Evolutionary conservation across 2,329 filamentous ascomycete species (phyloP).

Genomic region (Cordyceps tenuipes): DNA sequence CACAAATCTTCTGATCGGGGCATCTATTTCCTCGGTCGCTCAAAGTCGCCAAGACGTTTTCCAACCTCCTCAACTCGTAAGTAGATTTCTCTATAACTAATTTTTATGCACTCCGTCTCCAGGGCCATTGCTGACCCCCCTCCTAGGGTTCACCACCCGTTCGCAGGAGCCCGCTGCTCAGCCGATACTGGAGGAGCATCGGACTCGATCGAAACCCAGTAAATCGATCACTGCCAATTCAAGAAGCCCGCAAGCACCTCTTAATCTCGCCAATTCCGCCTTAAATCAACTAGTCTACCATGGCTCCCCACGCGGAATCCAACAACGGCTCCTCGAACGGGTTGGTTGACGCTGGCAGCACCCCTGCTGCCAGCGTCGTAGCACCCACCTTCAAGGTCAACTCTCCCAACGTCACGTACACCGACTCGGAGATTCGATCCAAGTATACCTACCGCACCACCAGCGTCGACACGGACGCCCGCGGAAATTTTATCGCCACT

Average conservation of each 20-base stretch:
- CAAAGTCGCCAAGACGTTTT: constrained; percentile 84
- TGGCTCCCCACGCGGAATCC: constrained; percentile 85
- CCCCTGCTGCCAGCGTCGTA: constrained; percentile 38
- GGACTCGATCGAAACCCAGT: constrained; percentile 53
- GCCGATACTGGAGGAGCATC: constrained; percentile 76
- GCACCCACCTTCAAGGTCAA: constrained; percentile 69
- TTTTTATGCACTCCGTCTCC: background rate
- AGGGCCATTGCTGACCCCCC: background rate
- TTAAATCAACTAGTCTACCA: constrained; percentile 37
- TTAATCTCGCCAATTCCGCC: constrained; percentile 14
- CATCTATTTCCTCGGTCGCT: constrained; percentile 44
- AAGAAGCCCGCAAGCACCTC: constrained; percentile 15
- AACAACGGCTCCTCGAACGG: constrained; percentile 50
- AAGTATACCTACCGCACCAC: constrained; percentile 97
- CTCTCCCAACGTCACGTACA: constrained; percentile 89
- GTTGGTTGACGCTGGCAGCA: constrained; percentile 42
- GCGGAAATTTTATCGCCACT: constrained; percentile 72
- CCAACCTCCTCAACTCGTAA: constrained; percentile 95
- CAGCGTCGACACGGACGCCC: constrained; percentile 59
- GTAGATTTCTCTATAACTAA: constrained; percentile 25
- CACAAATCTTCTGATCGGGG: constrained; percentile 39
- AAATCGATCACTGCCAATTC: constrained; percentile 32
- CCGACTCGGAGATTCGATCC: constrained; percentile 77
- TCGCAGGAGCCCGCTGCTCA: constrained; percentile 92
- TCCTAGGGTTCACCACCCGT: constrained; percentile 81